A percentile compares a stretch with the other conserved stretches of the same genome.
Evolutionary conservation across 371 early-diverging fungal species (phyloP).

Genomic region (Apophysomyces elegans): DNA sequence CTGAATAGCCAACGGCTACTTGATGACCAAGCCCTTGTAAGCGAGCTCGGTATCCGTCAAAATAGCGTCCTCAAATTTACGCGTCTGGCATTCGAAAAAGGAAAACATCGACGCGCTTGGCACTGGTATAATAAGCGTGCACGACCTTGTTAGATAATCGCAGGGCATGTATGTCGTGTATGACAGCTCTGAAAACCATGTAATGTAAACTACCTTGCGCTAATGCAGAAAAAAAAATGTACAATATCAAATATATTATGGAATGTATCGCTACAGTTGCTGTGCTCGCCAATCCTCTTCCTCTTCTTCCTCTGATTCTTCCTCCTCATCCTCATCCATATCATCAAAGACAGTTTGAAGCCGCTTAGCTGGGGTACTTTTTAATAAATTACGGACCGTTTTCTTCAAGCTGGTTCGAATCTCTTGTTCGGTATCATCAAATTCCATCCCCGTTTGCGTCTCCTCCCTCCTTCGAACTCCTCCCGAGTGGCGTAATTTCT

Average conservation of each 20-base stretch:
- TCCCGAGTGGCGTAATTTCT: constrained; percentile 28
- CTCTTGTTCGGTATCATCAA: constrained; percentile 22
- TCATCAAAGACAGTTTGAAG: constrained; percentile 60
- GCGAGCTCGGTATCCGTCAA: constrained; percentile 43
- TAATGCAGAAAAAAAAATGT: constrained; percentile 8
- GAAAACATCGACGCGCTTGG: constrained; percentile 38
- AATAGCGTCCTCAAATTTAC: constrained; percentile 37
- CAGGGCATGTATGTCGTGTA: background rate
- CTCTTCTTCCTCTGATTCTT: constrained; percentile 42
- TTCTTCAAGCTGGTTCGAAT: constrained; percentile 79
- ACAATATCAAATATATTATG: constrained; percentile 34
- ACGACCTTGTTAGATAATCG: background rate
- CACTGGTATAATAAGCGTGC: constrained; percentile 15
- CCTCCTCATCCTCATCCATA: constrained; percentile 28
- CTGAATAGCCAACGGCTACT: constrained; percentile 25
- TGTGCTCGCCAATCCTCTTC: constrained; percentile 62
- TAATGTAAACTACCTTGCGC: too few relatives aligned
- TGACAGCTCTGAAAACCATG: background rate
- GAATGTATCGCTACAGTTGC: background rate
- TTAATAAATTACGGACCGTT: constrained; percentile 23
- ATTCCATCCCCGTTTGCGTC: background rate
- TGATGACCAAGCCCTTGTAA: constrained; percentile 37
- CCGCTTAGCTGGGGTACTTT: constrained; percentile 44
- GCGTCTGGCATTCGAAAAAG: constrained; percentile 29
- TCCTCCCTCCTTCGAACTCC: constrained; percentile 2